Base-by-base conservation (phyloP, 768 basidiomycete genomes). In the Tephrocybe sp. region DNA sequence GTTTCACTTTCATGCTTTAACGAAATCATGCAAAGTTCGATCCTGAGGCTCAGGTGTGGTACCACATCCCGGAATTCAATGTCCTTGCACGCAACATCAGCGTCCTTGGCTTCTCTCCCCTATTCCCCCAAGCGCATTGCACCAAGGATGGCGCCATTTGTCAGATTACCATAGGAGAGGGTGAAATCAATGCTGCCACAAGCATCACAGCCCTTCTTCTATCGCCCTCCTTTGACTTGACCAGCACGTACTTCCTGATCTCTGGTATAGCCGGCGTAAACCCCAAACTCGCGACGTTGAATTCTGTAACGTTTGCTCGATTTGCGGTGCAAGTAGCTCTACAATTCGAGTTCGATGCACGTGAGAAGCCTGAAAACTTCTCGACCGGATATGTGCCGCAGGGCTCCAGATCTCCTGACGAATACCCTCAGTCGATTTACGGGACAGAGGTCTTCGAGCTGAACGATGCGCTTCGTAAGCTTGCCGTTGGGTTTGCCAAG, bases 371-470 rank as follows among this genome's bases (percentile, higher is more conserved):
- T 24, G 18, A 8, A 7, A 43, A 43, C n/a, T 50, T 50, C 49
- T 36, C 41, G 18, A 50, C 49, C 6, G 49, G 49, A 2, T 50
- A 50, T 23, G 28, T 50, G 7, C 49, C 49, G 4, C 49, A 50
- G 24, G 49, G 49, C 7, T 43, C 49, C 20, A 34, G 6, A 15
- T 20, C 40, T 24, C 49, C 49, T 4, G 33, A 44, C n/a, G 17
- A 50, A 17, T 50, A 32, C 30, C 49, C 49, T 3, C 26, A 33
- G 23, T 14, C 41, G 1, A 4, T 50, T 34, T 50, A 50, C 18
- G 49, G 49, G 10, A 50, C 49, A 18, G 49, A 50, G 32, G 49
- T 50, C 10, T 50, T 50, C 41, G 49, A 50, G 25, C n/a, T 50
- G 14, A 50, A 50, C 17, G 49, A 42, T 24, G 49, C 28, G 12